These are phyloP conservation scores for Jamesozyma hellenica DNA, from an alignment of 805 yeast genomes.

Conservation along the genomic window DNA sequence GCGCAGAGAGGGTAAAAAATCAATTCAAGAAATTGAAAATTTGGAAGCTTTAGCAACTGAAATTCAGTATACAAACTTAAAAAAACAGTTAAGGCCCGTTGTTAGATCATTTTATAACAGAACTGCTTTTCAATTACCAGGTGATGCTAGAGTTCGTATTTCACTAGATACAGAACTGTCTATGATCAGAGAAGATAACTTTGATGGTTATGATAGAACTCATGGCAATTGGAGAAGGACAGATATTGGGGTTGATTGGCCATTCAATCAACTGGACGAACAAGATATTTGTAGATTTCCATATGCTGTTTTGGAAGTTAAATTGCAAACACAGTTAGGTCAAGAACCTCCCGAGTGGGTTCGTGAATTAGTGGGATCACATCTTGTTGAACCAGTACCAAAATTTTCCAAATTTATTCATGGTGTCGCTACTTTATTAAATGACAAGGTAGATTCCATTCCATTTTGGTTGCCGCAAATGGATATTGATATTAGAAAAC, in stretches of 20 bases:
- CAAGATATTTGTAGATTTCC: conserved; percentile 89
- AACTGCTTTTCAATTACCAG: conserved; percentile 98
- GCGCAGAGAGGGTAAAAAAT: conserved; percentile 86
- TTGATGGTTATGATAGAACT: conserved; percentile 86
- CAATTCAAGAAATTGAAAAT: conserved; percentile 77
- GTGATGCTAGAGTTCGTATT: conserved; percentile 97
- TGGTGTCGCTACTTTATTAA: conserved; percentile 86
- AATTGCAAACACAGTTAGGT: conserved; percentile 93
- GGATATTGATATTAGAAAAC: conserved; percentile 91
- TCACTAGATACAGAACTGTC: conserved; percentile 93
- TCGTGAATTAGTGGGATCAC: conserved; percentile 80
- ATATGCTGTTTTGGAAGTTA: conserved; percentile 94
- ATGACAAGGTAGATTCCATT: conserved; percentile 70
- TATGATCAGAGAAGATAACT: conserved; percentile 97
- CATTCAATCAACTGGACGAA: conserved; percentile 77
- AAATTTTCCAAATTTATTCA: conserved; percentile 95
- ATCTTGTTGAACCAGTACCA: conserved; percentile 95
- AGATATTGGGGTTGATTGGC: conserved; percentile 97
- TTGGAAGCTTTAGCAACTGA: conserved; percentile 88
- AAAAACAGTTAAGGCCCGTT: conserved; percentile 81
- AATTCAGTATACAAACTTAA: conserved; percentile 80
- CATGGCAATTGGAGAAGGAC: conserved; percentile 94
- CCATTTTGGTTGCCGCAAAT: conserved; percentile 98
- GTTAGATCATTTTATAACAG: conserved; percentile 94
- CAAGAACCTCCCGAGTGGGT: conserved; percentile 99